Conservation (phyloP, 164 flowering plant genomes). For the Tetracentron sinense region DNA sequence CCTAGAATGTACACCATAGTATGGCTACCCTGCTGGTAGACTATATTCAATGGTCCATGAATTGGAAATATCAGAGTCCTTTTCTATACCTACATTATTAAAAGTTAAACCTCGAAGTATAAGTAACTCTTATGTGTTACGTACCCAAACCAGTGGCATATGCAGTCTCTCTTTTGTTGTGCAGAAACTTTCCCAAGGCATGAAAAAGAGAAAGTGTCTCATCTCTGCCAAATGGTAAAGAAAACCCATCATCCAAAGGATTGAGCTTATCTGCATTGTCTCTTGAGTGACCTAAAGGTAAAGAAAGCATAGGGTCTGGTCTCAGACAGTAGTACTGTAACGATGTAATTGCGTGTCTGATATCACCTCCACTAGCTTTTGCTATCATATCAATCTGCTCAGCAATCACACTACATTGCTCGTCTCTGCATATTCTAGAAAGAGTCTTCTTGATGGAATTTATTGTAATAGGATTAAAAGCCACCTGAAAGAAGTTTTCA, state of each 20-base stretch:
- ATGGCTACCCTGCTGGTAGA: too few species aligned
- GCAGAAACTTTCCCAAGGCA: constrained; percentile 95
- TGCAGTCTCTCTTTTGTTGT: constrained; percentile 79
- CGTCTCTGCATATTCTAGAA: constrained; percentile 64
- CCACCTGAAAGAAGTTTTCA: constrained; percentile 49
- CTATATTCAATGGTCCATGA: too few species aligned
- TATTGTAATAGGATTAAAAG: constrained; percentile 78
- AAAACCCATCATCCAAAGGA: constrained; percentile 22
- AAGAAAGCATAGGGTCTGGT: constrained; percentile 26
- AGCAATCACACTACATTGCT: constrained; percentile 40
- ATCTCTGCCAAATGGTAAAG: constrained; percentile 71
- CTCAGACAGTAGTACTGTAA: constrained; percentile 69
- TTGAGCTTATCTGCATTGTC: constrained; percentile 18
- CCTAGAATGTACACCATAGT: not conserved
- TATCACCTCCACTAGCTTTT: constrained; percentile 90
- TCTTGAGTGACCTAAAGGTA: constrained; percentile 21
- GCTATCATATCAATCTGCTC: constrained; percentile 73
- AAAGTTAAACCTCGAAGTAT: not conserved
- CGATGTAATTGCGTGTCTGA: constrained; percentile 84
- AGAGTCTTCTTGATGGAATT: constrained; percentile 76
- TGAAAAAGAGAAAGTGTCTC: constrained; percentile 88
- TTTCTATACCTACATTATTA: not conserved
- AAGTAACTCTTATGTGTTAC: not conserved
- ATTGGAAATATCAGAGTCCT: too few species aligned
- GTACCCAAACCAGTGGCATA: constrained; percentile 41